phyloP scores from a whole-genome alignment of 164 flowering plant genomes.

The Vitis rotundifolia region DNA sequence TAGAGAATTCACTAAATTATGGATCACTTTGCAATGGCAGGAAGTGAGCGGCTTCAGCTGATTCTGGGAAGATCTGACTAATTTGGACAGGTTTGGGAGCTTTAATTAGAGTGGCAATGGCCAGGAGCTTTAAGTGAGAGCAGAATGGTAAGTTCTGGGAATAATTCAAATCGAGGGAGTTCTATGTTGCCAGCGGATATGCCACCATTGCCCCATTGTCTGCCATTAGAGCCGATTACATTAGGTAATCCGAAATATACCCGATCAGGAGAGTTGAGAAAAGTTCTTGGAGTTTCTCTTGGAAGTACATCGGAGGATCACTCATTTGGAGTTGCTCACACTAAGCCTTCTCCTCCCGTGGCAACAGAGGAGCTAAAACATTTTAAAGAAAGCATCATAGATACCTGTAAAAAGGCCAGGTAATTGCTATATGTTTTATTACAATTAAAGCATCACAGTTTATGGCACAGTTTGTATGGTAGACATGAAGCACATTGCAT shows the following conservation, averaged over 20 bases:
- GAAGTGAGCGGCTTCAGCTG: not conserved
- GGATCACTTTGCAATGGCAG: not conserved
- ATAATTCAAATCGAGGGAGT: slow-evolving; percentile 17
- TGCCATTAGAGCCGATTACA: slow-evolving; percentile 30
- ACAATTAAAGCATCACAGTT: not conserved
- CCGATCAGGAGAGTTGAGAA: slow-evolving; percentile 30
- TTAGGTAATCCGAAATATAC: slow-evolving; percentile 27
- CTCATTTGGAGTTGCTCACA: slow-evolving; percentile 37
- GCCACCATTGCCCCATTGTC: slow-evolving; percentile 27
- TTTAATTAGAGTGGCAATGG: not conserved
- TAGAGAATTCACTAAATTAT: not conserved
- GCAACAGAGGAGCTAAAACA: slow-evolving; percentile 60
- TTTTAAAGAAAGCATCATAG: slow-evolving; percentile 50
- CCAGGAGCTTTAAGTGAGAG: not conserved
- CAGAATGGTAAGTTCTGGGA: slow-evolving; percentile 23
- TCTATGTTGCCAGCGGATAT: slow-evolving; percentile 17
- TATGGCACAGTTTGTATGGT: not conserved
- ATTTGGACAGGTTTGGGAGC: not conserved
- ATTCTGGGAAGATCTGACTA: not conserved
- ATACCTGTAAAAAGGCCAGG: slow-evolving; percentile 42
- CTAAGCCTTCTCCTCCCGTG: slow-evolving; percentile 41
- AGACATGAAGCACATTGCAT: not conserved
- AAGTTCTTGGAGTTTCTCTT: slow-evolving; percentile 24
- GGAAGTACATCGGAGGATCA: slow-evolving; percentile 24
- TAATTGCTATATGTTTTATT: slow-evolving; percentile 3